Percentiles rank a stretch among this genome's conserved stretches.
These are phyloP conservation scores for Cicer judaicum DNA, from an alignment of 306 rosid genomes.

Conservation along the genomic window DNA sequence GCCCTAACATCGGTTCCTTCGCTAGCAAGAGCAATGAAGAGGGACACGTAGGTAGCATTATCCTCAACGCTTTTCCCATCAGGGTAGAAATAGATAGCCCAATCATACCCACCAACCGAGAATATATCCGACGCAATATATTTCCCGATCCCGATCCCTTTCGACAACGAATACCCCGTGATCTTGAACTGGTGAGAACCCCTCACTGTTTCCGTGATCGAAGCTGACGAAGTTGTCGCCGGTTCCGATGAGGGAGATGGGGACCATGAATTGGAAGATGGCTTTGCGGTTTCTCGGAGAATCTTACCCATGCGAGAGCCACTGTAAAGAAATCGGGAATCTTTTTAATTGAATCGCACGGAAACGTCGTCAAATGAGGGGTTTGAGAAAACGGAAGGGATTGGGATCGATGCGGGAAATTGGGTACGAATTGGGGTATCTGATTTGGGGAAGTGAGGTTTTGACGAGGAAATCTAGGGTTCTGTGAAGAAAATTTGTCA, in stretches of 20 bases:
- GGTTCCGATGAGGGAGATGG: conserved; percentile 56
- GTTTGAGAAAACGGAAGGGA: neutral
- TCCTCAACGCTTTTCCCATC: conserved; percentile 91
- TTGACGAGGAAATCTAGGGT: conserved; percentile 59
- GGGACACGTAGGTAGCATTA: conserved; percentile 80
- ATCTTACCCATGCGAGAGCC: conserved; percentile 75
- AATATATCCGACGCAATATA: conserved; percentile 76
- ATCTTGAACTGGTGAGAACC: conserved; percentile 88
- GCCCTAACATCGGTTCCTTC: conserved; percentile 92
- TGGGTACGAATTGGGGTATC: conserved; percentile 16
- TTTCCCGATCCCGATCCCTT: conserved; percentile 87
- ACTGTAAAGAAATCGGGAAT: conserved; percentile 32
- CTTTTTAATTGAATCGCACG: neutral
- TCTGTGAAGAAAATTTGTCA: conserved; percentile 23
- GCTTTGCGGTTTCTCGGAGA: conserved; percentile 67
- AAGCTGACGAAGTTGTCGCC: conserved; percentile 67
- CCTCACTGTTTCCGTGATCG: conserved; percentile 71
- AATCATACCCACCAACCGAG: conserved; percentile 83
- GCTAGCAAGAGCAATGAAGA: conserved; percentile 88
- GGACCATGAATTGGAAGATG: conserved; percentile 53
- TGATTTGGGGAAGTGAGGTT: conserved; percentile 32
- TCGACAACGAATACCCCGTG: conserved; percentile 69
- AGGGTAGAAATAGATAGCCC: conserved; percentile 92
- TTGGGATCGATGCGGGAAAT: conserved; percentile 29
- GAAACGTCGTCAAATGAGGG: conserved; percentile 25